Conservation (phyloP, 345 rosid species). For the Camelina hispida region DNA sequence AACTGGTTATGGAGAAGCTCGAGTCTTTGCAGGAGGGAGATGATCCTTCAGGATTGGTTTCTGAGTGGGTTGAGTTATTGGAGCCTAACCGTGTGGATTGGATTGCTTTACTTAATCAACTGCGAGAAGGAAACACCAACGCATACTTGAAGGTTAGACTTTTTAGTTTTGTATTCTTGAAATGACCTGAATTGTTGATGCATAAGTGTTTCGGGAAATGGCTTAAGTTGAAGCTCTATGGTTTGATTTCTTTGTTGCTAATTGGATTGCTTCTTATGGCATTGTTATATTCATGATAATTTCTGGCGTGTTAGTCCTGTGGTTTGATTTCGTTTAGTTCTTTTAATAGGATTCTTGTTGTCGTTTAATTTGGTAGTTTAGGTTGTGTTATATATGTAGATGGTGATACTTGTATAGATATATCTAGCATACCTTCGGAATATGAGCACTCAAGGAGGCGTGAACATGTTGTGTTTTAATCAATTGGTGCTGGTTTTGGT, state of each 20-base stretch:
- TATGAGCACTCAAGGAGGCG: background rate
- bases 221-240: background rate
- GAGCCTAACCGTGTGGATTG: conserved; percentile 86
- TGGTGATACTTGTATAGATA: conserved; percentile 30
- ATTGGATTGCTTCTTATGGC: background rate
- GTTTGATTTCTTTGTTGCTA: background rate
- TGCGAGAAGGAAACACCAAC: conserved; percentile 56
- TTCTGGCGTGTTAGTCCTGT: background rate
- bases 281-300: background rate
- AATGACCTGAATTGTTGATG: background rate
- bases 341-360: background rate
- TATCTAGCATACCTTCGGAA: background rate
- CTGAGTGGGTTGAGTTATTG: conserved; percentile 78
- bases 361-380: conserved; percentile 7
- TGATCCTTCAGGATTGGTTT: conserved; percentile 68
- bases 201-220: conserved; percentile 11
- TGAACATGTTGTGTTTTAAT: conserved; percentile 12
- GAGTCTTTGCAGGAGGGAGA: conserved; percentile 64
- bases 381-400: background rate
- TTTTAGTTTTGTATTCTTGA: background rate
- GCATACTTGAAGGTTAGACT: conserved; percentile 67
- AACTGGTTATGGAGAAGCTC: conserved; percentile 70
- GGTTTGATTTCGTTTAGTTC: background rate
- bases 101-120: conserved; percentile 68
- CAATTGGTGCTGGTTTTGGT: conserved; percentile 32